Evolutionary conservation across 2,329 filamentous ascomycete species (phyloP).

Genomic region (Diaporthe destruens): DNA sequence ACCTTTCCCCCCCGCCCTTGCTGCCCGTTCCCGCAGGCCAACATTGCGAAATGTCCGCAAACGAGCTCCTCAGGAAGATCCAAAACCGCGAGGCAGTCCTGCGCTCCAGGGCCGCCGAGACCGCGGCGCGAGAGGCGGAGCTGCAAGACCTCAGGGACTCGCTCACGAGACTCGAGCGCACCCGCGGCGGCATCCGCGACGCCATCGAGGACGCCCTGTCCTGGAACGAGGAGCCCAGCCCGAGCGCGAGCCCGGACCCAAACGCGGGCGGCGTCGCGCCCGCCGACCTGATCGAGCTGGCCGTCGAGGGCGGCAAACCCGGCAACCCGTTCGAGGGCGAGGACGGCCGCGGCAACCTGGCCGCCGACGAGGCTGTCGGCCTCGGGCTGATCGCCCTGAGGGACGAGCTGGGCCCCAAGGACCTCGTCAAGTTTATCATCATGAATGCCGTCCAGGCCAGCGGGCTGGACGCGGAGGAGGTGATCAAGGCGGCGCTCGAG

Average conservation of each 20-base stretch:
- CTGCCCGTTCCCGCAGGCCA: neutral
- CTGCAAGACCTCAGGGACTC: neutral
- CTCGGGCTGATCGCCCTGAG: neutral
- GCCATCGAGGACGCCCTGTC: neutral
- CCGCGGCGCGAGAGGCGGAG: neutral
- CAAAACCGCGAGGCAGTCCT: neutral
- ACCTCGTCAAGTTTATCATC: constrained; percentile 1
- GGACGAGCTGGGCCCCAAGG: neutral
- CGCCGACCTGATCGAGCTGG: neutral
- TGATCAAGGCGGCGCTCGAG: neutral
- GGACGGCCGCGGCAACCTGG: too few species aligned
- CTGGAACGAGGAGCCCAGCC: too few species aligned
- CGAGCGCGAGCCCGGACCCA: too few species aligned
- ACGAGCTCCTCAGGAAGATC: neutral
- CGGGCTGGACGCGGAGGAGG: neutral
- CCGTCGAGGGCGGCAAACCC: neutral
- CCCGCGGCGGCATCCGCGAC: neutral
- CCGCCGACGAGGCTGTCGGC: neutral
- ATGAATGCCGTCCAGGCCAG: neutral
- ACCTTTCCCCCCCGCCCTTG: neutral
- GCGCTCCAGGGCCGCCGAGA: neutral
- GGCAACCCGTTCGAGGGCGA: too few species aligned
- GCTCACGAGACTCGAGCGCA: neutral
- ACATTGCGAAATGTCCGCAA: too few species aligned
- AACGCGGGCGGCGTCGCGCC: neutral